Percentiles rank a stretch among this genome's conserved stretches.
Evolutionary conservation across 164 flowering plant genomes (phyloP).

Genomic region (Brasenia schreberi): DNA sequence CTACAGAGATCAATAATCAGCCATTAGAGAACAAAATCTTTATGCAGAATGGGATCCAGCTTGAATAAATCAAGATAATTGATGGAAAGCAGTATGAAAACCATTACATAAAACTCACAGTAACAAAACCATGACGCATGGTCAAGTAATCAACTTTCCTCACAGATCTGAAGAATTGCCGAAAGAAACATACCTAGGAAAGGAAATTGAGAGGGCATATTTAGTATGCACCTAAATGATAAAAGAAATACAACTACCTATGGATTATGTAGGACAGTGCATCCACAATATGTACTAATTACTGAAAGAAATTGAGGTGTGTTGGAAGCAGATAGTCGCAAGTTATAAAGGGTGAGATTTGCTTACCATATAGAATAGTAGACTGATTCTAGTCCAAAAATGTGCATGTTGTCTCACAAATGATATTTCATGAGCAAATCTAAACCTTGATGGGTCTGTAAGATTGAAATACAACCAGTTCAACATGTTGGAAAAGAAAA

Average conservation of each 20-base stretch:
- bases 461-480: constrained; percentile 1
- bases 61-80: not conserved
- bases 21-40: too few relatives aligned
- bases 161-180: constrained; percentile 83
- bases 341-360: not conserved
- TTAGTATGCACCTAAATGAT: not conserved
- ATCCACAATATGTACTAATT: not conserved
- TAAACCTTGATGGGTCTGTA: constrained; percentile 91
- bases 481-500: constrained; percentile 1
- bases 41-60: not conserved
- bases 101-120: constrained; percentile 14
- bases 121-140: constrained; percentile 80
- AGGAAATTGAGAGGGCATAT: not conserved
- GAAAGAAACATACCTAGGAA: constrained; percentile 76
- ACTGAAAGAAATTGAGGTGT: too few relatives aligned
- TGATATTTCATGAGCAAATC: constrained; percentile 94
- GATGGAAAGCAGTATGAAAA: not conserved
- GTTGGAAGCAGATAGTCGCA: not conserved
- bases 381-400: constrained; percentile 59
- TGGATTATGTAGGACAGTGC: not conserved
- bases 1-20: constrained; percentile 11
- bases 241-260: not conserved
- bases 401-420: constrained; percentile 78
- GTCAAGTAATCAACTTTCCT: constrained; percentile 74
- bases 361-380: constrained; percentile 72